phyloP scores from a whole-genome alignment of 2,329 filamentous ascomycete species.

The Canariomyces notabilis region DNA sequence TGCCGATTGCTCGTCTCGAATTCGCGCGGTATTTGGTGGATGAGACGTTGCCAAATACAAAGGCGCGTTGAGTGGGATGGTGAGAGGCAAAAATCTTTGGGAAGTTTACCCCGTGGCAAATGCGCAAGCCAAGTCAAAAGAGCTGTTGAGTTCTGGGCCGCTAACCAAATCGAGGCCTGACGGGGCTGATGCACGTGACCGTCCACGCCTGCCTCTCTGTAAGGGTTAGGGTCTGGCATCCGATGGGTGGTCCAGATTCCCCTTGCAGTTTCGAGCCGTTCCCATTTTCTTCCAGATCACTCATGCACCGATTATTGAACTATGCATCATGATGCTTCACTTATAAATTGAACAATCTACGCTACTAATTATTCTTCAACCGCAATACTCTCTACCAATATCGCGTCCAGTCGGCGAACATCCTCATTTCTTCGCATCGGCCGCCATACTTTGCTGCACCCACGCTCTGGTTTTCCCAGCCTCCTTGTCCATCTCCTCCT shows the following conservation, averaged over 20 bases:
- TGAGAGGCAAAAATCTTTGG: slow-evolving; percentile 1
- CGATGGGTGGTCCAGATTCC: too few relatives aligned
- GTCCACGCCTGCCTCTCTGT: too few relatives aligned
- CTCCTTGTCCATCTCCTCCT: slow-evolving; percentile 46
- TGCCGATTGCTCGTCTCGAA: slow-evolving; percentile 20
- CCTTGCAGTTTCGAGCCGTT: too few relatives aligned
- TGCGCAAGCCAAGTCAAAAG: neutral
- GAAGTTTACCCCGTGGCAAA: neutral
- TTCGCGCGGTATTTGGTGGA: neutral
- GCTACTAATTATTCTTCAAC: too few relatives aligned
- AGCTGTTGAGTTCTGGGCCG: neutral
- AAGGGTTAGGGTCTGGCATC: too few relatives aligned
- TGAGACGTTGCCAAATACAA: neutral
- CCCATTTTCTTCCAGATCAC: too few relatives aligned
- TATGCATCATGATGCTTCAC: too few relatives aligned
- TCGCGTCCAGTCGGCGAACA: neutral
- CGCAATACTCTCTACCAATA: too few relatives aligned
- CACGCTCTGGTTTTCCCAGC: slow-evolving; percentile 48
- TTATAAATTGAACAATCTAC: too few relatives aligned
- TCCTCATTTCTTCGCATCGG: slow-evolving; percentile 45
- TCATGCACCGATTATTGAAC: too few relatives aligned
- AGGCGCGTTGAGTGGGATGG: neutral
- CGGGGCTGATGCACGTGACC: slow-evolving; percentile 4
- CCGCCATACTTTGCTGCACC: slow-evolving; percentile 61
- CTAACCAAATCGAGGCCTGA: slow-evolving; percentile 2